Evolutionary conservation across 2,329 filamentous ascomycete genomes (phyloP).

Genomic region (Fusarium sp.): DNA sequence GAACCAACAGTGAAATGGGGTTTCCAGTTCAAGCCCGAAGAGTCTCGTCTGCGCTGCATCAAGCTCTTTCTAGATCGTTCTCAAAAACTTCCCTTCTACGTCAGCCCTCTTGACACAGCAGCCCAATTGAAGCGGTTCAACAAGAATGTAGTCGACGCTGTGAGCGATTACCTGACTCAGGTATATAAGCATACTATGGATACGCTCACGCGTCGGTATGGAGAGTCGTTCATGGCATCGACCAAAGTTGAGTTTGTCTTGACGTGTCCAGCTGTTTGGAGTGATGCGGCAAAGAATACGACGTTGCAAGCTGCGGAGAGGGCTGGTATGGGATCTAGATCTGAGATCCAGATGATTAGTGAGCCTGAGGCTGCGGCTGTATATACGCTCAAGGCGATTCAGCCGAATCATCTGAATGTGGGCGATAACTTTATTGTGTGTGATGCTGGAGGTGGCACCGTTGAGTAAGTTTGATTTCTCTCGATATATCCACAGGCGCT

Average conservation of each 20-base stretch:
- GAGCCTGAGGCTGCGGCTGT: conserved; percentile 85
- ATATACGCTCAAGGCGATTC: conserved; percentile 82
- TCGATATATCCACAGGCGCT: conserved; percentile 8
- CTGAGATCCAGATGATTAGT: conserved; percentile 80
- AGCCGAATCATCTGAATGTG: conserved; percentile 77
- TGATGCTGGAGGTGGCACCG: conserved; percentile 71
- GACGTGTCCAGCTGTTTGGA: conserved; percentile 87
- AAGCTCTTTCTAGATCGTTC: conserved; percentile 85
- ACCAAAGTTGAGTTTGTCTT: conserved; percentile 83
- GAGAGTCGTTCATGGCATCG: conserved; percentile 80
- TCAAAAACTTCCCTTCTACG: conserved; percentile 83
- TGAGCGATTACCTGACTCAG: conserved; percentile 82
- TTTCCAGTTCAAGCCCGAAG: conserved; percentile 83
- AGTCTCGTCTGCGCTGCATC: conserved; percentile 80
- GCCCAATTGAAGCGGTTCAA: conserved; percentile 78
- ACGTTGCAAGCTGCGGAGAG: conserved; percentile 81
- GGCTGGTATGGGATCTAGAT: conserved; percentile 78
- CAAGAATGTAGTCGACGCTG: conserved; percentile 82
- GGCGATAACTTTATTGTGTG: conserved; percentile 74
- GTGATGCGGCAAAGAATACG: conserved; percentile 85
- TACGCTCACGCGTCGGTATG: conserved; percentile 77
- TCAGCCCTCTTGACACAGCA: conserved; percentile 80
- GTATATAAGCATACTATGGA: conserved; percentile 83
- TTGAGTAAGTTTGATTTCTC: conserved; percentile 64
- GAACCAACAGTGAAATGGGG: conserved; percentile 76